phyloP scores from a whole-genome alignment of 176 grass and related monocot genomes.

The Avena atlantica region DNA sequence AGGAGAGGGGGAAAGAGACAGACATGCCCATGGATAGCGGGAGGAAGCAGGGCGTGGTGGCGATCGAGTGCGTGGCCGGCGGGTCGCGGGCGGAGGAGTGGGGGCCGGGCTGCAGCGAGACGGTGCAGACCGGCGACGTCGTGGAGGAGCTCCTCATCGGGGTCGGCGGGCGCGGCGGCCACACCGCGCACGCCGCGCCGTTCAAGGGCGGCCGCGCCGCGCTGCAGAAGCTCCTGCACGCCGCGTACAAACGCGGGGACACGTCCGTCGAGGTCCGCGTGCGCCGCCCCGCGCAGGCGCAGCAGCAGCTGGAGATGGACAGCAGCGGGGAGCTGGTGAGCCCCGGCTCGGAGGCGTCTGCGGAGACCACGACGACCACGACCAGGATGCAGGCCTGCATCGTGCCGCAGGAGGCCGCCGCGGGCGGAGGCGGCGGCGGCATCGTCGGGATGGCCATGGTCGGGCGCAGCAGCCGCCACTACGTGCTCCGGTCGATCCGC shows the following conservation, averaged over 20 bases:
- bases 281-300: conserved; percentile 38
- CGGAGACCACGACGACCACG: neutral
- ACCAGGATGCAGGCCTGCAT: conserved; percentile 90
- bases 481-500: conserved; percentile 91
- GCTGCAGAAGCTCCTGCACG: conserved; percentile 80
- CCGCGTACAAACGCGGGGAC: conserved; percentile 72
- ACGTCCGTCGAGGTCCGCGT: conserved; percentile 85
- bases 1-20: neutral
- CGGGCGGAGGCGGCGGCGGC: conserved; percentile 17
- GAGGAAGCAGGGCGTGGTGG: conserved; percentile 61
- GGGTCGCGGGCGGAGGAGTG: conserved; percentile 81
- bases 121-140: conserved; percentile 80
- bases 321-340: neutral
- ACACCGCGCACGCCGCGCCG: conserved; percentile 56
- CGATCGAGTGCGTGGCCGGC: conserved; percentile 87
- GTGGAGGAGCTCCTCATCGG: conserved; percentile 78
- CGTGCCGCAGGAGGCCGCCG: conserved; percentile 61
- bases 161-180: conserved; percentile 46
- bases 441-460: conserved; percentile 41
- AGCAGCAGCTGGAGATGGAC: neutral
- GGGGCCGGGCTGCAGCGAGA: conserved; percentile 61
- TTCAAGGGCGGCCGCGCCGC: conserved; percentile 88
- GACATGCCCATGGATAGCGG: conserved; percentile 51
- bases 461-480: conserved; percentile 59
- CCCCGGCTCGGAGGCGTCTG: neutral